Evolutionary conservation across 1,139 yeast genomes (phyloP).

Genomic region (Magnusiomyces suaveolens): DNA sequence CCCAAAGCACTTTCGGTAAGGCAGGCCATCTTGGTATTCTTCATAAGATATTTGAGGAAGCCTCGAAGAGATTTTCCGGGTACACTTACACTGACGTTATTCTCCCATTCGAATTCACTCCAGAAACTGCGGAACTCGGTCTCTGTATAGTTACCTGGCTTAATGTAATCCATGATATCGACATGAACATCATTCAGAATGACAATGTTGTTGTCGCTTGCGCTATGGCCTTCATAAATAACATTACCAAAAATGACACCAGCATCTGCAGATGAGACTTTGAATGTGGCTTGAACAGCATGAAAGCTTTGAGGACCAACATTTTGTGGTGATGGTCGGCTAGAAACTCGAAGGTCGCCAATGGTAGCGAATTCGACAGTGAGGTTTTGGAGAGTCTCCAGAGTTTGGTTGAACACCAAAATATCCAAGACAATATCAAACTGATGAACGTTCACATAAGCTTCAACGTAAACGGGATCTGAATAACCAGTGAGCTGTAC

Average conservation of each 20-base stretch:
- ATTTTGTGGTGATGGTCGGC: slow-evolving; percentile 85
- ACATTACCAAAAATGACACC: slow-evolving; percentile 96
- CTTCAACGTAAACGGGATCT: slow-evolving; percentile 97
- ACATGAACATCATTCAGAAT: slow-evolving; percentile 91
- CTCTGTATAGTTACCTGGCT: slow-evolving; percentile 86
- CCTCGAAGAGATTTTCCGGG: slow-evolving; percentile 59
- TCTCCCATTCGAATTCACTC: slow-evolving; percentile 99
- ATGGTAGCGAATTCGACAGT: slow-evolving; percentile 93
- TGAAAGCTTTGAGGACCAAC: slow-evolving; percentile 96
- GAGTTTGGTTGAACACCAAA: slow-evolving; percentile 87
- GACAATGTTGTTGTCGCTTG: slow-evolving; percentile 81
- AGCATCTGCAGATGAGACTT: slow-evolving; percentile 95
- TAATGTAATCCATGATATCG: slow-evolving; percentile 94
- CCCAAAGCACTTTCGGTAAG: slow-evolving; percentile 79
- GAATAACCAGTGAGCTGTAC: slow-evolving; percentile 94
- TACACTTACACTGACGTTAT: slow-evolving; percentile 85
- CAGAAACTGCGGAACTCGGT: slow-evolving; percentile 93
- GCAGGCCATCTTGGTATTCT: slow-evolving; percentile 88
- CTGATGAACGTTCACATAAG: slow-evolving; percentile 88
- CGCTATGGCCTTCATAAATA: slow-evolving; percentile 91
- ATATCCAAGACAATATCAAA: slow-evolving; percentile 94
- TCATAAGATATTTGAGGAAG: slow-evolving; percentile 67
- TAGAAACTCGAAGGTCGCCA: slow-evolving; percentile 92
- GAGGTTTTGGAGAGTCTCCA: slow-evolving; percentile 78
- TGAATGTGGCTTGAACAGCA: slow-evolving; percentile 76